Evolutionary conservation across 2,329 filamentous ascomycete species (phyloP), one percentile per base, ranked within the genome.

Genomic region (Fusarium camptoceras): DNA sequence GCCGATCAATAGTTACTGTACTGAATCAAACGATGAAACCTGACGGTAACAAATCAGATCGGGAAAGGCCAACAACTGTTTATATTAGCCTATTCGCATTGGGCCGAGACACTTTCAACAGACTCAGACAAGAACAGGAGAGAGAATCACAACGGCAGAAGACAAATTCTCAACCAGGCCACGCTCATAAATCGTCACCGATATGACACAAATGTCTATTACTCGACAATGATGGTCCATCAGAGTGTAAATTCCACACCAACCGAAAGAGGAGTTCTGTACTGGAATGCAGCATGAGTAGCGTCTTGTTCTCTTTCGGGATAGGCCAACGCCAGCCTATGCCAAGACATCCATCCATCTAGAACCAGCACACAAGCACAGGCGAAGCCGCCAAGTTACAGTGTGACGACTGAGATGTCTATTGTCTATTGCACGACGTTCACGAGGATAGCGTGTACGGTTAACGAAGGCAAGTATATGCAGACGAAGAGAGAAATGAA

Each of bases 251-350:
- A 70, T 64, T 67, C 24, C 67, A 31, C 46, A 44, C 62, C 67
- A 64, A 24, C 67, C 54, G 28, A 54, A 64, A 56, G 64, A 55
- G 55, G 59, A 59, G 54, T 50, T 18, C 46, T 43, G 42, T 28
- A 10, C 66, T 70, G 68, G 68, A 70, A 70, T 70, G 68, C 37
- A 62, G 8, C 31, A 44, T n/a, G 34, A 41, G 31, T 60, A 56
- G 64, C 49, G 64, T 44, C 57, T 56, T 64, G 37, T 20, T 37
- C 47, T 20, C 24, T 42, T 34, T 42, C 34, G 42, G 65, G 58
- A 68, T 68, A 30, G 31, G 25, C 20, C 42, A 53, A 34, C 39
- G 42, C 51, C 48, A 56, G 28, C 20, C 37, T 48, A 28, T 43
- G 39, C 46, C 48, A 63, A 63, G 37, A 49, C 59, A 63, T 55